These are phyloP conservation scores for Retiboletus flavoniger DNA, from an alignment of 1,284 basidiomycete genomes.

Conservation along the genomic window DNA sequence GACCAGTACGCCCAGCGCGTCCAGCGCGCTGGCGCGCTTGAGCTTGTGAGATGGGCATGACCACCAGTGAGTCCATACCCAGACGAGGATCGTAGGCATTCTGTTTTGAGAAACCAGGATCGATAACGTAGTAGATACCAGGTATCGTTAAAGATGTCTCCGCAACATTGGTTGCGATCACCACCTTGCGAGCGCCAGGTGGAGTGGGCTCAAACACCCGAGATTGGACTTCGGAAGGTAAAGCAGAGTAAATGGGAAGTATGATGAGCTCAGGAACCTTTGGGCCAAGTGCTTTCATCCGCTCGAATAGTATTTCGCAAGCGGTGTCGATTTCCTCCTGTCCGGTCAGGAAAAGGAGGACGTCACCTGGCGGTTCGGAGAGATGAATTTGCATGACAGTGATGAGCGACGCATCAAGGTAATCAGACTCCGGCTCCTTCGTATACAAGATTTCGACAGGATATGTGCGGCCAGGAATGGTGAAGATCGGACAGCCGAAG, in stretches of 20 bases:
- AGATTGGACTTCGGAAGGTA: constrained; percentile 97
- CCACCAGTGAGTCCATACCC: constrained; percentile 98
- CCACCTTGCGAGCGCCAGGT: constrained; percentile 94
- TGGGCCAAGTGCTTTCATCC: constrained; percentile 96
- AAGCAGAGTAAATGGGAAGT: constrained; percentile 95
- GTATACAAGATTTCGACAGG: constrained; percentile 98
- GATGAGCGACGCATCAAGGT: constrained; percentile 96
- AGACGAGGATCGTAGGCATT: constrained; percentile 97
- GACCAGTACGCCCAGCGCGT: constrained; percentile 95
- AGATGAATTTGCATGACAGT: constrained; percentile 99
- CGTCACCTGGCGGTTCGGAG: constrained; percentile 94
- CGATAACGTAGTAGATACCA: constrained; percentile 98
- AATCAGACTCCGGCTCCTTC: constrained; percentile 98
- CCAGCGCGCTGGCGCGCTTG: constrained; percentile 95
- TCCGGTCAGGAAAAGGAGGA: constrained; percentile 96
- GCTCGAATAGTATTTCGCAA: constrained; percentile 96
- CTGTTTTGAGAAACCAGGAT: constrained; percentile 98
- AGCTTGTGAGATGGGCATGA: constrained; percentile 99
- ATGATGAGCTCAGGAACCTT: constrained; percentile 97
- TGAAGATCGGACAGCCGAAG: constrained; percentile 98
- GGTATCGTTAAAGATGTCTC: constrained; percentile 99
- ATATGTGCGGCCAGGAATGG: constrained; percentile 98
- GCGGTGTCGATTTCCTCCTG: constrained; percentile 99
- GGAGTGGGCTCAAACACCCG: constrained; percentile 97
- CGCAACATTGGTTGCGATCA: constrained; percentile 98